Evolutionary conservation across 2,329 filamentous ascomycete species (phyloP).

Genomic region (Aspergillus sergii): DNA sequence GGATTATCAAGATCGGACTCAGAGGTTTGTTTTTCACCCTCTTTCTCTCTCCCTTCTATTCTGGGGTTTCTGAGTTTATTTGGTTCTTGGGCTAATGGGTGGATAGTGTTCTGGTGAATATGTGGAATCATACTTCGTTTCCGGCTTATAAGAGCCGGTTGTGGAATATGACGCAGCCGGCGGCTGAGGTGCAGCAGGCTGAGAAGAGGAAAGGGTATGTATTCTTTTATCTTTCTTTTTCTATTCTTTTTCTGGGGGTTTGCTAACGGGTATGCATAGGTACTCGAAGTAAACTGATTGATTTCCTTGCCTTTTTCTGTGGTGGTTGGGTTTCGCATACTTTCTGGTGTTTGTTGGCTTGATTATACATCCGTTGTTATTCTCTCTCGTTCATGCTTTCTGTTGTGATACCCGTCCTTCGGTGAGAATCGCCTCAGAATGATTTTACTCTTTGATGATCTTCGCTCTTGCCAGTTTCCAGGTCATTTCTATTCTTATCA

Average conservation of each 20-base stretch:
- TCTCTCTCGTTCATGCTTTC: neutral
- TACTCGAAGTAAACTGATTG: neutral
- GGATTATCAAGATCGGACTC: constrained; percentile 62
- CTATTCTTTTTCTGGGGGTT: neutral
- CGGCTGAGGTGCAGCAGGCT: constrained; percentile 18
- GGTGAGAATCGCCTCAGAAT: neutral
- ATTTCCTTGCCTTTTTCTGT: neutral
- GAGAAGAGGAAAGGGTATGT: constrained; percentile 32
- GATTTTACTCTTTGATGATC: neutral
- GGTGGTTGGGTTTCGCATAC: neutral
- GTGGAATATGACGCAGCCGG: constrained; percentile 39
- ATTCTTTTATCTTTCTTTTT: constrained; percentile 2
- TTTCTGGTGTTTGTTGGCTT: neutral
- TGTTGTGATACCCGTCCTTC: neutral
- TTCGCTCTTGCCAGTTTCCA: neutral
- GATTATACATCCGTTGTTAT: neutral
- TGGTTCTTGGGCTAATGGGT: neutral
- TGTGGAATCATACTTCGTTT: constrained; percentile 52
- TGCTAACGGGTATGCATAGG: neutral
- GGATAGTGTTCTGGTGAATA: constrained; percentile 49
- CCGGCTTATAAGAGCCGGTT: constrained; percentile 50
- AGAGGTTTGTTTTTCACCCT: constrained; percentile 46
- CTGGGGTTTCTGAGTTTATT: neutral
- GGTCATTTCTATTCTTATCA: neutral
- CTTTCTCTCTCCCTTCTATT: neutral